A percentile compares a stretch with the other conserved stretches of the same genome.
phyloP scores from a whole-genome alignment of 257 asterid species.

The Fraxinus cuspidata region DNA sequence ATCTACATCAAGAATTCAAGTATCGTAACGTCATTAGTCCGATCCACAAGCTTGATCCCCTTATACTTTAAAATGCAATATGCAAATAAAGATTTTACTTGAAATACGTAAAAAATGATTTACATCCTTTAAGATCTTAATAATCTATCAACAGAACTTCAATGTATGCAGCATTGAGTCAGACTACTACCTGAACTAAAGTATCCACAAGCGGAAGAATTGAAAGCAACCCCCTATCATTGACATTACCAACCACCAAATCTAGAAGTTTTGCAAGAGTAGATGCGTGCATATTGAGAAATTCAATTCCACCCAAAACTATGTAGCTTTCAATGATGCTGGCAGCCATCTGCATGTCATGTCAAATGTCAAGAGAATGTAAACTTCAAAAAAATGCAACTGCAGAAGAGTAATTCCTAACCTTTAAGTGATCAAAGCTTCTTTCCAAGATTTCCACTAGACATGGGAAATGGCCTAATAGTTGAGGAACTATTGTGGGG shows the following conservation, averaged over 20 bases:
- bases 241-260: slow-evolving; percentile 84
- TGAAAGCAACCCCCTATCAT: slow-evolving; percentile 78
- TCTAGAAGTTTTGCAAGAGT: slow-evolving; percentile 81
- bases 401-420: slow-evolving; percentile 20
- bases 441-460: slow-evolving; percentile 80
- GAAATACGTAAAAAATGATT: neutral
- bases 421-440: slow-evolving; percentile 91
- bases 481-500: slow-evolving; percentile 75
- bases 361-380: slow-evolving; percentile 30
- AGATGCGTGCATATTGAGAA: slow-evolving; percentile 75
- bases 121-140: neutral
- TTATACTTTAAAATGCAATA: neutral
- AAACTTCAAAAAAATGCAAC: slow-evolving; percentile 17
- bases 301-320: slow-evolving; percentile 80
- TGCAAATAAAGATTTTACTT: neutral
- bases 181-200: slow-evolving; percentile 73
- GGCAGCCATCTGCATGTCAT: slow-evolving; percentile 68
- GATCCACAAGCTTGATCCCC: neutral
- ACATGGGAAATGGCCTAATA: slow-evolving; percentile 81
- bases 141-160: slow-evolving; percentile 18
- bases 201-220: slow-evolving; percentile 86
- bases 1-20: no score
- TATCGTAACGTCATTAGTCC: no score
- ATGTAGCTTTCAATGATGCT: slow-evolving; percentile 84
- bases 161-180: slow-evolving; percentile 17